Conservation (phyloP, 352 stramenopile genomes). For the Elongisporangium anandrum region DNA sequence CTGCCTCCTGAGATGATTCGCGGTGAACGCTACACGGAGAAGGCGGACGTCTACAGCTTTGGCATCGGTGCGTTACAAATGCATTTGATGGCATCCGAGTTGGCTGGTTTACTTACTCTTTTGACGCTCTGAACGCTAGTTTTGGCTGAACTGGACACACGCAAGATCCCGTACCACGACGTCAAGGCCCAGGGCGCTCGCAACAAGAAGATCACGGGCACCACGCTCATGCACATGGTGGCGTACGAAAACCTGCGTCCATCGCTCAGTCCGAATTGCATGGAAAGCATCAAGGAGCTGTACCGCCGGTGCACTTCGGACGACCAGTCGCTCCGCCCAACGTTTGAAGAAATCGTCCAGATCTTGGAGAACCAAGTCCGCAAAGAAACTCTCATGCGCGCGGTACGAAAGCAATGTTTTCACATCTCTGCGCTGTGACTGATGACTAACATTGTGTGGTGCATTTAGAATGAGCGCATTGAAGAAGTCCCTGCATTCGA, state of each 20-base stretch:
- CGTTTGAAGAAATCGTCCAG: conserved; percentile 85
- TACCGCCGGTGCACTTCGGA: conserved; percentile 79
- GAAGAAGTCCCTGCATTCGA: conserved; percentile 19
- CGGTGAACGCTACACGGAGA: conserved; percentile 84
- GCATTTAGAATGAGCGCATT: conserved; percentile 37
- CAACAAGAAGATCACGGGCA: conserved; percentile 85
- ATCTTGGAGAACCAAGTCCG: conserved; percentile 82
- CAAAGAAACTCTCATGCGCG: conserved; percentile 78
- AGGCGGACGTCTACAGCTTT: conserved; percentile 87
- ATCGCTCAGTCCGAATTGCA: conserved; percentile 79
- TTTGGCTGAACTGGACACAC: conserved; percentile 77
- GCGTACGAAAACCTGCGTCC: conserved; percentile 86
- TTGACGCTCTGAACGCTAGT: conserved; percentile 27
- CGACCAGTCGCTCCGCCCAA: conserved; percentile 67
- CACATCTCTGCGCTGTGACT: conserved; percentile 12
- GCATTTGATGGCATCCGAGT: conserved; percentile 3
- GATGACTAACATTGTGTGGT: conserved; percentile 1
- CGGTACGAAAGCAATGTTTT: conserved; percentile 33
- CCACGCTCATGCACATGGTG: conserved; percentile 87
- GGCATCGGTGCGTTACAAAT: conserved; percentile 54
- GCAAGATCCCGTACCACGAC: conserved; percentile 86
- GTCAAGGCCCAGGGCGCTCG: conserved; percentile 78
- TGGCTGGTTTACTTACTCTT: conserved; percentile 4
- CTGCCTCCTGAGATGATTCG: conserved; percentile 87
- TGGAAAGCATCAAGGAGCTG: conserved; percentile 75